Evolutionary conservation across 257 asterid genomes (phyloP), one percentile per base, ranked within the genome.

Genomic region (Catharanthus roseus): DNA sequence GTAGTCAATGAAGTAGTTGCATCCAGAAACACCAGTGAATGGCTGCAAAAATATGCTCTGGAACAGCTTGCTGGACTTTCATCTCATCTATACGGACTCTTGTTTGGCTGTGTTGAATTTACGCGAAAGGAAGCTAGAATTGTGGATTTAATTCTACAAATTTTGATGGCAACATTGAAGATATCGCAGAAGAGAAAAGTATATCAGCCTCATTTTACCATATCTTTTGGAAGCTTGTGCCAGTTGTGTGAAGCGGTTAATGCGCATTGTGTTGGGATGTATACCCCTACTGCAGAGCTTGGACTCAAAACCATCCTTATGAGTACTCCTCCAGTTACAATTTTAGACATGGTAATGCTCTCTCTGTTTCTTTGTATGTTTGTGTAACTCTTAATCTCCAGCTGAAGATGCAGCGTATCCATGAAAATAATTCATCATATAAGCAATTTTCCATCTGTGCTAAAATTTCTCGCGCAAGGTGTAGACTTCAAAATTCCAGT

Each of bases 51-150:
- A 71, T 81, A 78, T 83, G 96, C 93, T 31, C 74, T 87, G 81
- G 98, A 89, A 87, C 97, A 87, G 83, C 95, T 93, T 77, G 80
- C 95, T 61, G 97, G 90, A 76, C 87, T 93, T 79, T 84, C 93
- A 28, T 75, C 78, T 66, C 90, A 83, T 85, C 44, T 90, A 57
- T 84, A 77, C 87, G 79, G 78, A 81, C 80, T 93, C 79, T 79
- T 93, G 71, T 85, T 86, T 66, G 78, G 79, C 71, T 75, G 76
- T 57, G 76, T 70, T 70, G 85, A 79, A 67, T 65, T 78, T 56
- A 61, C 77, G 18, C 81, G 77, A 77, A 82, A 79, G 64, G 84
- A 86, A 58, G 77, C 75, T 67, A 45, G 64, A 29, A 21, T 83
- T 38, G 69, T 84, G 73, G 76, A 73, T 75, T 84, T 87, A 68